These are phyloP conservation scores for Penicillium frequentans DNA, from an alignment of 2,329 filamentous ascomycete species.

Conservation along the genomic window DNA sequence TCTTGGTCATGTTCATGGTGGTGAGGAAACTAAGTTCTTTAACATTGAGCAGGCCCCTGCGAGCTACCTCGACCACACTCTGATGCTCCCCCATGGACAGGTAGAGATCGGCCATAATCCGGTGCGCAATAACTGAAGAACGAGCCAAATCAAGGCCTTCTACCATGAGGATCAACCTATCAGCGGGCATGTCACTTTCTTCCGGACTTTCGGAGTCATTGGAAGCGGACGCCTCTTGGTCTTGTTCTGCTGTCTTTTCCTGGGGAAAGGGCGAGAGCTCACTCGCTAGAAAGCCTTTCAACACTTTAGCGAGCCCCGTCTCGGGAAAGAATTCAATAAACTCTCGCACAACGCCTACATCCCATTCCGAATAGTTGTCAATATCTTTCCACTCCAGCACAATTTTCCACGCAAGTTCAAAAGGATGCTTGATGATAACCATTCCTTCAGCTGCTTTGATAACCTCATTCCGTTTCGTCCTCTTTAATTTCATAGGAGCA, in stretches of 20 bases:
- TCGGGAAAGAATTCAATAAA: constrained; percentile 84
- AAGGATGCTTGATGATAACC: constrained; percentile 94
- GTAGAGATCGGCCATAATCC: constrained; percentile 81
- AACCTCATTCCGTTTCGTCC: constrained; percentile 68
- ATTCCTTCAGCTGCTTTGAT: constrained; percentile 81
- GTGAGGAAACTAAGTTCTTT: constrained; percentile 63
- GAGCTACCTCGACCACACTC: constrained; percentile 74
- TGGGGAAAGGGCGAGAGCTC: constrained; percentile 77
- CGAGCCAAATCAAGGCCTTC: constrained; percentile 65
- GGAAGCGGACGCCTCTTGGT: constrained; percentile 31
- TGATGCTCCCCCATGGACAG: constrained; percentile 82
- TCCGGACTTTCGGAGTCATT: constrained; percentile 39
- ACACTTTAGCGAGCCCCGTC: constrained; percentile 75
- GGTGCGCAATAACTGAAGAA: constrained; percentile 77
- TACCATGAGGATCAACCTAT: constrained; percentile 79
- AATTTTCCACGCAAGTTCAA: constrained; percentile 86
- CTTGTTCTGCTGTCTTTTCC: constrained; percentile 54
- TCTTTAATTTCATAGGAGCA: constrained; percentile 67
- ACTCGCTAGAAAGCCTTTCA: constrained; percentile 80
- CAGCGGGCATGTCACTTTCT: constrained; percentile 60
- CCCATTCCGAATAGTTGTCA: constrained; percentile 72
- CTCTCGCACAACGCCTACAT: constrained; percentile 72
- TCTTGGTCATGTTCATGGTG: constrained; percentile 68
- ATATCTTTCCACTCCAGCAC: constrained; percentile 85
- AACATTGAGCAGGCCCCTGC: constrained; percentile 67